These are phyloP conservation scores for Oenanthe sinensis DNA, from an alignment of 129 eudicot genomes.

Conservation along the genomic window DNA sequence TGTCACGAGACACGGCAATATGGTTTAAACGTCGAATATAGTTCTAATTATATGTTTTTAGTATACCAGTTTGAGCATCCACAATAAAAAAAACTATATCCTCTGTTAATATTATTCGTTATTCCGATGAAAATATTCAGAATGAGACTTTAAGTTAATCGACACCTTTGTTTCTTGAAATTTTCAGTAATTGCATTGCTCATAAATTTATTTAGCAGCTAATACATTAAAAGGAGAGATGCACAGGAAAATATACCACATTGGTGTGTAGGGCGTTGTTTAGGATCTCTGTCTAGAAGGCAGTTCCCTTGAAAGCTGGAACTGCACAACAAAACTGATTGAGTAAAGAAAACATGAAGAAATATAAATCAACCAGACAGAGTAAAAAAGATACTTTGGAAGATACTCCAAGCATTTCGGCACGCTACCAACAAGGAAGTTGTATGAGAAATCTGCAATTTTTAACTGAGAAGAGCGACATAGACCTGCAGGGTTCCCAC, in stretches of 20 bases:
- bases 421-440: slow-evolving; percentile 64
- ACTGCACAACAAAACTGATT: slow-evolving; percentile 28
- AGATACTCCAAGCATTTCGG: slow-evolving; percentile 82
- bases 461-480: slow-evolving; percentile 68
- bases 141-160: neutral
- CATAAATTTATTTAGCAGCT: neutral
- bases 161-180: neutral
- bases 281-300: slow-evolving; percentile 56
- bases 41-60: neutral
- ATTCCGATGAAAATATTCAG: neutral
- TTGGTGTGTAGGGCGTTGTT: slow-evolving; percentile 51
- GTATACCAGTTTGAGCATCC: neutral
- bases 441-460: slow-evolving; percentile 73
- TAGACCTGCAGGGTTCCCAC: slow-evolving; percentile 44
- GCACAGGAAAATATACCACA: slow-evolving; percentile 46
- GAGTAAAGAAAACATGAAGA: slow-evolving; percentile 4
- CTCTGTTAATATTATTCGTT: neutral
- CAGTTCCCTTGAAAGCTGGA: slow-evolving; percentile 88
- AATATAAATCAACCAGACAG: slow-evolving; percentile 5
- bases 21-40: neutral
- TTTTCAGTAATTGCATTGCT: neutral
- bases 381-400: slow-evolving; percentile 49
- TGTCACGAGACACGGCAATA: neutral
- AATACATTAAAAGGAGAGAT: too few relatives aligned
- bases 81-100: neutral